Evolutionary conservation across 2,329 filamentous ascomycete species (phyloP), one percentile per base, ranked within the genome.

Genomic region (Diaporthe citrichinensis): DNA sequence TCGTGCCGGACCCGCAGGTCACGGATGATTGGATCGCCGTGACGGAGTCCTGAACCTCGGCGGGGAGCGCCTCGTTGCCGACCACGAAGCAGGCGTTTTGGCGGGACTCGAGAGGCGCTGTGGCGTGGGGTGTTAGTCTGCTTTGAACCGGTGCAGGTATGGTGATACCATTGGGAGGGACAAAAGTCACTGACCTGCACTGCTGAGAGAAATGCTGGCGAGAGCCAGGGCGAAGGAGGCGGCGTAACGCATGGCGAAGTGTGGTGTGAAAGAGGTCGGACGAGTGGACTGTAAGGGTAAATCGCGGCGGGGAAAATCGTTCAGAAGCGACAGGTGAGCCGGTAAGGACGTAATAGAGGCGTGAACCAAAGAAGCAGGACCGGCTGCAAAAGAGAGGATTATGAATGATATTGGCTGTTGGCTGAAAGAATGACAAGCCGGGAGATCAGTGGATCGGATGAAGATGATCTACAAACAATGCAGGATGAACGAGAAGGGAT

Each of bases 61-160:
- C 82, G 0, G 90, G 90, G 15, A 92, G 87, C 3, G 83, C 81
- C 7, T 83, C 81, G 71, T 81, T 84, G 77, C 90, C 90, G 76
- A 91, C 81, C 20, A 92, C 76, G 84, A 91, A 91, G 85, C 90
- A 92, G 53, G 88, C 83, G 55, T 79, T 80, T 34, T 83, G 82
- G 67, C 83, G 82, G 15, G 74, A n/a, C n/a, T 61, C 57, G n/a
- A 81, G 58, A 36, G 72, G 65, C 9, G 73, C 72, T 76, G 23
- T 59, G 25, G n/a, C 6, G 6, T 1, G 9, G 25, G 25, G 2
- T 17, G 57, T 74, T 58, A 74, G 73, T 55, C 15, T 41, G 8
- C 15, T 28, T 31, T 17, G 10, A 12, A 15, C 14, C 31, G n/a
- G 4, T 1, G 34, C 14, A 46, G n/a, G 6, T 10, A 36, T 12